Evolutionary conservation across 23 red algal genomes (phyloP).

Genomic region (Gracilaria vermiculophylla): DNA sequence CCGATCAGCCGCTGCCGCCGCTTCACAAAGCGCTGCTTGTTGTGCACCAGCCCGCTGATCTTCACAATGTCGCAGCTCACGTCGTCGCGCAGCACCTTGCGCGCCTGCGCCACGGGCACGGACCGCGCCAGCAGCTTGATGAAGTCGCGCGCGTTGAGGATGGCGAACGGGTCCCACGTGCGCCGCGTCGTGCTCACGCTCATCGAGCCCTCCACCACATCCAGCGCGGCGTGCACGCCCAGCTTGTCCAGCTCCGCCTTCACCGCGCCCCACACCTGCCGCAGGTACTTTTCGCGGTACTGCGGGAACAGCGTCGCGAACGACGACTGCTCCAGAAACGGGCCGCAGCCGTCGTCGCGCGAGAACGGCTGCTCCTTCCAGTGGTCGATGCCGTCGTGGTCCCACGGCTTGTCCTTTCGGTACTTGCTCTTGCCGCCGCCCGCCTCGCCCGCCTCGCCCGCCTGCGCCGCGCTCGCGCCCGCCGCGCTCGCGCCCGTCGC

Average conservation of each 20-base stretch:
- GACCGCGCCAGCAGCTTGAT: constrained; percentile 92
- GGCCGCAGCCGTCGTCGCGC: constrained; percentile 63
- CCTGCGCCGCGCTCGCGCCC: background rate
- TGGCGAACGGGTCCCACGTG: constrained; percentile 90
- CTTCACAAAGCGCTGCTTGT: constrained; percentile 96
- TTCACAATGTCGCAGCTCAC: constrained; percentile 91
- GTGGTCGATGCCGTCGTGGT: constrained; percentile 97
- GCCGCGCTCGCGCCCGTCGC: background rate
- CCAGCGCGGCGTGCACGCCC: constrained; percentile 72
- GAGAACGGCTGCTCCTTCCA: constrained; percentile 87
- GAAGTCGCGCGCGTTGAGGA: constrained; percentile 91
- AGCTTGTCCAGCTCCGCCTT: constrained; percentile 64
- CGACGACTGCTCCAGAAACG: constrained; percentile 92
- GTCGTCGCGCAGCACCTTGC: constrained; percentile 80
- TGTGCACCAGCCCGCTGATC: constrained; percentile 73
- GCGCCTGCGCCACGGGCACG: constrained; percentile 91
- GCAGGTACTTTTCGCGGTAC: constrained; percentile 95
- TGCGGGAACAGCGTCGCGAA: constrained; percentile 98
- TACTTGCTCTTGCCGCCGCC: constrained; percentile 58
- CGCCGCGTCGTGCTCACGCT: constrained; percentile 82
- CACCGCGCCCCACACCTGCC: constrained; percentile 90
- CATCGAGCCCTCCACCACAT: constrained; percentile 96
- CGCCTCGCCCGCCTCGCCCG: background rate
- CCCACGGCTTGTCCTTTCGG: constrained; percentile 96
- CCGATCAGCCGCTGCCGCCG: constrained; percentile 91